Base-by-base conservation (phyloP, 2,329 filamentous ascomycete genomes). In the Sphaerulina musiva region DNA sequence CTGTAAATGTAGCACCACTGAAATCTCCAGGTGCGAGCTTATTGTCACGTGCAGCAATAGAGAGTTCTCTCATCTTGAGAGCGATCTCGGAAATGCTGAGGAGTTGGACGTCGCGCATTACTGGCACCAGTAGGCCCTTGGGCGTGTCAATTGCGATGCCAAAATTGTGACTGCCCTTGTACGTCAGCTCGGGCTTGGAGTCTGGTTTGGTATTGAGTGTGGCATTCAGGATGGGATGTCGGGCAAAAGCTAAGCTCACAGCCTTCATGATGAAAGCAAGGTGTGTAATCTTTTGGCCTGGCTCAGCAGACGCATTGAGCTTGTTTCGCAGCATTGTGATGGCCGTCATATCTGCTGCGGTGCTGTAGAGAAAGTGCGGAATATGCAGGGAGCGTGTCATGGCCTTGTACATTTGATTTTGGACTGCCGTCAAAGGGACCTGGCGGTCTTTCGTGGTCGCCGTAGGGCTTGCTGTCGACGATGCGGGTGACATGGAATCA, bases 221-320 rank as follows among this genome's bases (percentile, higher is more conserved):
- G 3, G 91, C 83, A 69, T 98, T 98, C 58, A 98, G 83, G 38
- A 93, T 78, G 1, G 93, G 92, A 70, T 89, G 92, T 57, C 86
- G 80, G 66, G 85, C 79, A 2, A 98, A 78, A 1, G 91, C 83
- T 60, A 95, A 76, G 17, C 92, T 97, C 45, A 96, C 83, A 29
- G 93, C 92, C 75, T 98, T 98, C 74, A 98, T 83, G 68, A 97
- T 85, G 75, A 98, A 96, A 3, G 93, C 89, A 7, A 98, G 82
- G 70, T 89, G 93, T 1, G 92, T 95, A 55, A 96, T 77, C 72
- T 91, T 90, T 61, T 77, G 73, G 10, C 48, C 42, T 23, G 41
- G 48, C 44, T 68, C 59, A 56, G 66, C 65, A 42, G 73, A 46
- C n/a, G 78, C 78, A 73, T 95, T 95, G 54, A 96, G 80, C 46